Percentiles rank a stretch among this genome's conserved stretches.
Evolutionary conservation across 192 early-diverging fungal genomes (phyloP).

Genomic region (Backusella sp.): DNA sequence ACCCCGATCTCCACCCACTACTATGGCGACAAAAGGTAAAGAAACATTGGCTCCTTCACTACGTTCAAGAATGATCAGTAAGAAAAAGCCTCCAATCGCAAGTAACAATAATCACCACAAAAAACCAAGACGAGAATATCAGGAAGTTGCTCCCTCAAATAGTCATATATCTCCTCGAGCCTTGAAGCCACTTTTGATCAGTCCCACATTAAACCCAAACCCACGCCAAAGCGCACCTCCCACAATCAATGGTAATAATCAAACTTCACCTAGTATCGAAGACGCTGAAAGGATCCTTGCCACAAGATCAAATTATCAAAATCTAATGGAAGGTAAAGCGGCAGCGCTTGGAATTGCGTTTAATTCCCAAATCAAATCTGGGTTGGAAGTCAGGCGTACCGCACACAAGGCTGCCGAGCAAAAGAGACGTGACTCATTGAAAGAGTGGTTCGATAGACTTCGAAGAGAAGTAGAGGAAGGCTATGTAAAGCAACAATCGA

Average conservation of each 20-base stretch:
- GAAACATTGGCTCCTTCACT: neutral
- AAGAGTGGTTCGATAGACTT: constrained; percentile 85
- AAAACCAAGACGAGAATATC: constrained; percentile 1
- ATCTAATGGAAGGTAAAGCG: constrained; percentile 82
- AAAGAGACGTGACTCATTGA: constrained; percentile 90
- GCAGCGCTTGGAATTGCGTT: constrained; percentile 75
- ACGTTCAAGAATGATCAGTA: neutral
- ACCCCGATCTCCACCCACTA: neutral
- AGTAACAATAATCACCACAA: neutral
- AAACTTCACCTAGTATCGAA: constrained; percentile 4
- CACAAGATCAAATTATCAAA: constrained; percentile 76
- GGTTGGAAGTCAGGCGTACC: constrained; percentile 77
- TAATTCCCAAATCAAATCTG: constrained; percentile 70
- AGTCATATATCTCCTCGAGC: constrained; percentile 27
- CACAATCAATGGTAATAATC: neutral
- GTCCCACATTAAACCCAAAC: constrained; percentile 46
- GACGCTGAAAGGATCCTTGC: constrained; percentile 46
- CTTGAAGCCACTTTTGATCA: constrained; percentile 39
- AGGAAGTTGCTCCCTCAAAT: neutral
- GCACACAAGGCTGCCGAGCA: constrained; percentile 97
- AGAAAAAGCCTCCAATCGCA: neutral
- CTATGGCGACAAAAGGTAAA: neutral
- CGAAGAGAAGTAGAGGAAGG: constrained; percentile 64
- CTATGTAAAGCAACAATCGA: constrained; percentile 24
- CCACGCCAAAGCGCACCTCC: neutral